Conservation (phyloP, 164 flowering plant species). For the Chimonanthus praecox region DNA sequence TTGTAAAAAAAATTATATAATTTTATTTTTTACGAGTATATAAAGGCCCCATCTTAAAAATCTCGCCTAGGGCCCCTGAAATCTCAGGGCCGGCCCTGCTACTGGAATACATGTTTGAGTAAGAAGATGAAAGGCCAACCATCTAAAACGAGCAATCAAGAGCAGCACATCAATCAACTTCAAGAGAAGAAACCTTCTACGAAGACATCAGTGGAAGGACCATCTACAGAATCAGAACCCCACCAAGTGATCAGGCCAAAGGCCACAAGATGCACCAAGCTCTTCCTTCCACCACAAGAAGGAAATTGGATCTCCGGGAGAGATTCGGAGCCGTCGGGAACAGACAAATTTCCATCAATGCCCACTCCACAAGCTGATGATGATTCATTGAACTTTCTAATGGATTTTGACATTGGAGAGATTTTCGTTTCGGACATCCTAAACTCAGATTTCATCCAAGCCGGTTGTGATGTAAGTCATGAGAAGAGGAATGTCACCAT, state of each 20-base stretch:
- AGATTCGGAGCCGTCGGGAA: too few relatives aligned
- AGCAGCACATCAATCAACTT: too few relatives aligned
- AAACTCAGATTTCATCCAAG: background rate
- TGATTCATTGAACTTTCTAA: background rate
- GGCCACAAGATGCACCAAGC: constrained; percentile 18
- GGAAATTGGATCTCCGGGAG: background rate
- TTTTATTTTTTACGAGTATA: too few relatives aligned
- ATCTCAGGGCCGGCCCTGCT: too few relatives aligned
- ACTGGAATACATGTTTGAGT: constrained; percentile 3
- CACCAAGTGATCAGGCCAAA: constrained; percentile 13
- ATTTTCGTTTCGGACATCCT: background rate
- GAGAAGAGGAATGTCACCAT: background rate
- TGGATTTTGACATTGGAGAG: background rate
- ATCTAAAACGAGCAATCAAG: background rate
- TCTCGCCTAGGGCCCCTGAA: too few relatives aligned
- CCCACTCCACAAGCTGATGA: background rate
- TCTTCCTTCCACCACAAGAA: background rate
- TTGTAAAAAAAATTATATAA: too few relatives aligned
- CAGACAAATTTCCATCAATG: background rate
- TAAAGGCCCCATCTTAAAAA: too few relatives aligned
- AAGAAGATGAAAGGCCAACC: background rate
- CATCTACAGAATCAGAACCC: background rate
- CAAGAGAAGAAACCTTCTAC: background rate
- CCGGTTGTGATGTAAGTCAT: background rate
- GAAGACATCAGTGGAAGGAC: background rate